Percentiles rank a stretch among this genome's conserved stretches.
Conservation (phyloP, 2,329 filamentous ascomycete genomes). For the Fusarium mexicanum region DNA sequence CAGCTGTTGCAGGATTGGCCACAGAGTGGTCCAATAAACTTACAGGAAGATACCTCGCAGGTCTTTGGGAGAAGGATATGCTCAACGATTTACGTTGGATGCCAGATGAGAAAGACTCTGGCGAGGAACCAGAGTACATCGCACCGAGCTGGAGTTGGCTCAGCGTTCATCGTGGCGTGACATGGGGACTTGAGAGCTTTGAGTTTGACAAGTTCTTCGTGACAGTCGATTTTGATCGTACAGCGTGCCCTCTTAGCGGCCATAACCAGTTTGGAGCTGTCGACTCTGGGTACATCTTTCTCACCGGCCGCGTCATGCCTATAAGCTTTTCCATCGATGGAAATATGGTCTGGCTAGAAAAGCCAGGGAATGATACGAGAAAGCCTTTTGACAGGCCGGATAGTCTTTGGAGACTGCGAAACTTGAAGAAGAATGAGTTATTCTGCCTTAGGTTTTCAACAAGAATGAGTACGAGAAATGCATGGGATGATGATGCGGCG, state of each 20-base stretch:
- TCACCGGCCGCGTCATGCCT: constrained; percentile 27
- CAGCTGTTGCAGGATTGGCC: constrained; percentile 40
- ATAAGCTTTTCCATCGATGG: constrained; percentile 1
- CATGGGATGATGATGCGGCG: constrained; percentile 31
- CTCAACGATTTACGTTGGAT: constrained; percentile 33
- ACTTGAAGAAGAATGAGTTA: background rate
- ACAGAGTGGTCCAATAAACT: constrained; percentile 23
- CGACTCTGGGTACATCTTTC: constrained; percentile 29
- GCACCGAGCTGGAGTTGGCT: constrained; percentile 44
- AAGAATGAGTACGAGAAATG: constrained; percentile 2
- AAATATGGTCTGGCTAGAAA: constrained; percentile 10
- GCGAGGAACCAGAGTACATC: background rate
- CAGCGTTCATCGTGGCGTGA: constrained; percentile 36
- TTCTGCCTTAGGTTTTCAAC: constrained; percentile 26
- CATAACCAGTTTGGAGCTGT: constrained; percentile 34
- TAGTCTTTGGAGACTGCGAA: constrained; percentile 22
- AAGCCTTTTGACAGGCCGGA: constrained; percentile 23
- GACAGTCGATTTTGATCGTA: constrained; percentile 12
- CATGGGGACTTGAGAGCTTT: constrained; percentile 29
- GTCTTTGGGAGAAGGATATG: constrained; percentile 38
- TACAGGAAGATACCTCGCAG: constrained; percentile 39
- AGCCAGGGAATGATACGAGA: background rate
- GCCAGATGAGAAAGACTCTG: constrained; percentile 18
- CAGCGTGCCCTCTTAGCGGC: constrained; percentile 4
- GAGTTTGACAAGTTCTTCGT: constrained; percentile 20